A percentile compares a stretch with the other conserved stretches of the same genome.
These are phyloP conservation scores for Dissophora globulifera DNA, from an alignment of 192 early-diverging fungal species.

Conservation along the genomic window DNA sequence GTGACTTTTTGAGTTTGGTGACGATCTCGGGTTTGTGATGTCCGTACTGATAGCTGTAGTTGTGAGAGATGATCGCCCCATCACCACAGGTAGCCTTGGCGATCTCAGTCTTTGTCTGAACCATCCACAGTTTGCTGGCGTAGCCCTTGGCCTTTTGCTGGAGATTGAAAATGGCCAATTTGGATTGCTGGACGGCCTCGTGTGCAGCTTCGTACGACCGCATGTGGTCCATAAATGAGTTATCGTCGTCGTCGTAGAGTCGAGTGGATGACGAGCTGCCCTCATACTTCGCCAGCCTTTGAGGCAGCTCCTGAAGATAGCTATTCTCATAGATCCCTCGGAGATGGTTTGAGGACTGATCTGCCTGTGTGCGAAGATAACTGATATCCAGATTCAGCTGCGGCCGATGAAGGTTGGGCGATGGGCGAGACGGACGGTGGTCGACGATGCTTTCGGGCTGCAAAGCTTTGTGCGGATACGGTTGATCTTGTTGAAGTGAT, in stretches of 20 bases:
- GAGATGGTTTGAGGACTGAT: constrained; percentile 6
- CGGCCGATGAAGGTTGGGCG: background rate
- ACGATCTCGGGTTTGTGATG: constrained; percentile 39
- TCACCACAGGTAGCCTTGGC: constrained; percentile 41
- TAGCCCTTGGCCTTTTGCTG: constrained; percentile 52
- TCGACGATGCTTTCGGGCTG: background rate
- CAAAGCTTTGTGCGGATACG: constrained; percentile 6
- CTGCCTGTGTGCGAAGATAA: background rate
- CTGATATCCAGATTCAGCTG: constrained; percentile 2
- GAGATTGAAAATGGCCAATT: constrained; percentile 24
- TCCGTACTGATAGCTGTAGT: constrained; percentile 38
- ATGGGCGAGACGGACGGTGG: too few species aligned
- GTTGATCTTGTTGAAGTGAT: background rate
- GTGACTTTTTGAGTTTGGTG: constrained; percentile 34
- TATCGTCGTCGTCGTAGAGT: background rate
- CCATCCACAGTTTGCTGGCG: constrained; percentile 47
- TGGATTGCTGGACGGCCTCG: constrained; percentile 36
- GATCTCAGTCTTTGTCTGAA: constrained; percentile 40
- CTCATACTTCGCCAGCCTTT: constrained; percentile 6
- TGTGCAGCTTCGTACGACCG: constrained; percentile 31
- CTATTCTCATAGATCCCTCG: constrained; percentile 17
- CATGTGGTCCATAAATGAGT: constrained; percentile 12
- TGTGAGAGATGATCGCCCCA: constrained; percentile 32
- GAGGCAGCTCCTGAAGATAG: constrained; percentile 4
- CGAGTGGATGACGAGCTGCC: too few species aligned